Conservation (phyloP, 2,329 filamentous ascomycete species). For the Xylaria sp. region DNA sequence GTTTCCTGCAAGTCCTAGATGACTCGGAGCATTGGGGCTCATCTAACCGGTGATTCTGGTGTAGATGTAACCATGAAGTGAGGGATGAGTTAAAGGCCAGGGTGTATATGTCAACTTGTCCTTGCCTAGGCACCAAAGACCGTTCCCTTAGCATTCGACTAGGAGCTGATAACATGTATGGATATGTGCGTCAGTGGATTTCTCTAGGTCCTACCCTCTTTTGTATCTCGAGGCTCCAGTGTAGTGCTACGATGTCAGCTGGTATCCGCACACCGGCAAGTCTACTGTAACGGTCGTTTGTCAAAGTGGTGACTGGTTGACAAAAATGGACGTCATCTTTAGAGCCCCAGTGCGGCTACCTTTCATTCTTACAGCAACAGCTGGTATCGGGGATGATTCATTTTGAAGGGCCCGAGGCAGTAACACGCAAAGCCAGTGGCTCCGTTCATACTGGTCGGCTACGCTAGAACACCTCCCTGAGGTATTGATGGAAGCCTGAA, state of each 20-base stretch:
- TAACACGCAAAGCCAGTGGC: slow-evolving; percentile 16
- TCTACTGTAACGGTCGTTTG: slow-evolving; percentile 21
- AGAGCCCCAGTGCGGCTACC: slow-evolving; percentile 24
- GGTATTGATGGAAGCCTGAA: slow-evolving; percentile 22
- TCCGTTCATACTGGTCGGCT: slow-evolving; percentile 16
- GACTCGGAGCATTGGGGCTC: slow-evolving; percentile 16
- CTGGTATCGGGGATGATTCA: slow-evolving; percentile 26
- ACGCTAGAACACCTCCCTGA: slow-evolving; percentile 8
- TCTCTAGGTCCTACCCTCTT: slow-evolving; percentile 25
- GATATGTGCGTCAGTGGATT: slow-evolving; percentile 26
- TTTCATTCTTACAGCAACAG: slow-evolving; percentile 18
- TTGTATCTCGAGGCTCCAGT: slow-evolving; percentile 18
- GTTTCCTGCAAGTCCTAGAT: slow-evolving; percentile 26
- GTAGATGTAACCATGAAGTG: slow-evolving; percentile 26
- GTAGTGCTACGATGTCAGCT: slow-evolving; percentile 31
- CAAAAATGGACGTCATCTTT: slow-evolving; percentile 20
- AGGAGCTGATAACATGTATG: slow-evolving; percentile 24
- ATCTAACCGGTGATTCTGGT: slow-evolving; percentile 19
- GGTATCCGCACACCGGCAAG: slow-evolving; percentile 28
- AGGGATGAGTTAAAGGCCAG: slow-evolving; percentile 18
- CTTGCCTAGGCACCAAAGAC: slow-evolving; percentile 18
- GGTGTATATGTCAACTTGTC: slow-evolving; percentile 11
- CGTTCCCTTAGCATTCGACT: slow-evolving; percentile 20
- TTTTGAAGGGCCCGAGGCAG: slow-evolving; percentile 22
- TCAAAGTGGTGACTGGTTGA: slow-evolving; percentile 23